Base-by-base conservation (phyloP, 768 basidiomycete genomes). In the Leccinum arenicola region DNA sequence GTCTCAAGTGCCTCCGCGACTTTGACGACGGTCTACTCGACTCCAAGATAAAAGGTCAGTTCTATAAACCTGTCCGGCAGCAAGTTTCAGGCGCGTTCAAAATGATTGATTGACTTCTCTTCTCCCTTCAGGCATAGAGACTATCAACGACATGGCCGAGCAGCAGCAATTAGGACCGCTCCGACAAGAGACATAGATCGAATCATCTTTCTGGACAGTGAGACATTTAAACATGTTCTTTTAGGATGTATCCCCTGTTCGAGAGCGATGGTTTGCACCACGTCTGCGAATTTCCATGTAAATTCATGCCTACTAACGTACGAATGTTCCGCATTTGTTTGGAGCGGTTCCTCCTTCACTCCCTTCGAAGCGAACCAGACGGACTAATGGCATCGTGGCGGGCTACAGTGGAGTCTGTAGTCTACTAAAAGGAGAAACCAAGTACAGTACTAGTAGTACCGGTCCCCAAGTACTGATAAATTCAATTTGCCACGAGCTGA, bases 1-100 rank as follows among this genome's bases (percentile, higher is more conserved):
- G 92, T 21, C 69, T 93, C 21, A 84, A 86, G 54, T 94, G 92
- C 70, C 89, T 90, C 77, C 70, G 79, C 29, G 91, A 93, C 76
- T 94, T 94, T 67, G 87, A 89, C 72, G 84, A 84, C 69, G 92
- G 93, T n/a, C 76, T 94, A 19, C 77, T 80, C 56, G 73, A 80
- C 15, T 86, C 90, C 52, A 94, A 94, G 77, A 79, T 82, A 61
- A 81, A 86, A 65, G 84, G 91, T 93, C 74, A 81, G 89, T 79
- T 68, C 11, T 73, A 74, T 66, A 65, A 64, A 58, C 71, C 67
- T 63, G 69, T 77, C 49, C 64, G 66, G 61, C 68, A 64, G 56
- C 64, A 66, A 61, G 57, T 52, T 52, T 21, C 40, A 61, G 60
- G 63, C 3, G 38, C 38, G 25, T 65, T 74, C 11, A 68, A 61